These are phyloP conservation scores for Danielia reshetovae DNA, from an alignment of 805 yeast species.

Conservation along the genomic window DNA sequence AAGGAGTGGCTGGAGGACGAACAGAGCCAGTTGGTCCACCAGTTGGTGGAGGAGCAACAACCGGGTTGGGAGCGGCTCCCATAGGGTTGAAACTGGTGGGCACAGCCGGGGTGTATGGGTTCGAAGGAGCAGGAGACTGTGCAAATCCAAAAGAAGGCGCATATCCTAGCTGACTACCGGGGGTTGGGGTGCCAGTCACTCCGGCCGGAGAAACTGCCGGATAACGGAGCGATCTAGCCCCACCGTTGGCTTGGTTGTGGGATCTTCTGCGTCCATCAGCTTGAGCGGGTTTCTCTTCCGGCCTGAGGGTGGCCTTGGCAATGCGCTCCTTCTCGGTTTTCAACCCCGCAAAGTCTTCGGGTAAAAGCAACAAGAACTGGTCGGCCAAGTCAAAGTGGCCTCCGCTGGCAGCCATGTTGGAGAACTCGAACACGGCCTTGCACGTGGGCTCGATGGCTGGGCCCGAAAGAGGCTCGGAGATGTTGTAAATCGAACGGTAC, in stretches of 20 bases:
- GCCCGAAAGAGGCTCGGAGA: constrained; percentile 32
- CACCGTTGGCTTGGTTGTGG: constrained; percentile 1
- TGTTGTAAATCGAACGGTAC: constrained; percentile 51
- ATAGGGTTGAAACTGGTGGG: constrained; percentile 9
- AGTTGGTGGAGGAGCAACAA: neutral
- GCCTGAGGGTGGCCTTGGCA: constrained; percentile 47
- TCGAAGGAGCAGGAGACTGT: constrained; percentile 17
- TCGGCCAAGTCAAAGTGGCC: constrained; percentile 84
- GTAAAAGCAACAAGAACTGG: constrained; percentile 64
- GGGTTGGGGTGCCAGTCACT: too few relatives aligned
- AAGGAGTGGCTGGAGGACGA: constrained; percentile 6
- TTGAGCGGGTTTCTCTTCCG: neutral
- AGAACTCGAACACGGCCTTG: constrained; percentile 73
- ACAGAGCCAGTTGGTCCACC: constrained; percentile 3
- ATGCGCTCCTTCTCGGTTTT: constrained; percentile 77
- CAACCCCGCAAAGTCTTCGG: constrained; percentile 68
- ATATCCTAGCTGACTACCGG: neutral
- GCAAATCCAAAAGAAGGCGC: constrained; percentile 1
- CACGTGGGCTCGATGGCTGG: constrained; percentile 49
- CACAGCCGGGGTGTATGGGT: constrained; percentile 13
- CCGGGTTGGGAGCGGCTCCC: neutral
- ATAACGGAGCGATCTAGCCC: constrained; percentile 1
- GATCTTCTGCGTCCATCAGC: constrained; percentile 19
- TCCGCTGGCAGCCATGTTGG: constrained; percentile 70
- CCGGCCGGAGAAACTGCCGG: neutral